Evolutionary conservation across 225 moss, liverwort and hornwort species (phyloP), one percentile per base, ranked within the genome.

Genomic region (Sphagnum contortum): DNA sequence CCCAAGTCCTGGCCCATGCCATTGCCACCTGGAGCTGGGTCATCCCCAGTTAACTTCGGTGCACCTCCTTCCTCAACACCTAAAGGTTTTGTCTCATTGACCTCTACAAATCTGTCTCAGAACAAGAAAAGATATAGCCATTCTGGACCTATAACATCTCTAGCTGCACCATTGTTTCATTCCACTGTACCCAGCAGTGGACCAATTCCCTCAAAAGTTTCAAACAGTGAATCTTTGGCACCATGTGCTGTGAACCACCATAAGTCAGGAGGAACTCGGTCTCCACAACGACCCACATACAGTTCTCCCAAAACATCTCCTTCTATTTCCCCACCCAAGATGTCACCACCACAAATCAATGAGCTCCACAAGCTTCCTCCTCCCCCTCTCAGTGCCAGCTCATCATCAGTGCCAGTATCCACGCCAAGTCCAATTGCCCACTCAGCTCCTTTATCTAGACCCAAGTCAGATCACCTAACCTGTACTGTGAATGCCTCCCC

Each of bases 321-420:
- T 8, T 66, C 62, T 61, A 58, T 80, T 45, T 82, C 90, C 9
- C 84, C 86, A 7, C 74, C 85, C 4, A 72, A 66, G 57, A 59
- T 86, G 79, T 89, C 89, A 51, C 89, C 89, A 29, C 78, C 87
- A 50, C 66, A 73, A 69, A 76, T 84, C 8, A 82, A 76, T 68
- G 89, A 89, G 65, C 76, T 89, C 55, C 87, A 89, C 71, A 89
- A 84, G 68, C 81, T 89, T 6, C 89, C 89, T 59, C 89, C 89
- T 57, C 89, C 86, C n/a, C 89, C 89, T 10, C 79, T 83, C 11
- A 81, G 81, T 78, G 79, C 80, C n/a, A 69, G 66, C 45, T 80
- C 82, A 59, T 79, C 82, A 5, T 75, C 79, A 48, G 65, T 77
- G 59, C 66, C 71, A n/a, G 57, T 48, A 14, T 76, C 81, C 9